These are phyloP conservation scores for Kodamaea hsintzibuensis DNA, from an alignment of 805 yeast species.

Conservation along the genomic window DNA sequence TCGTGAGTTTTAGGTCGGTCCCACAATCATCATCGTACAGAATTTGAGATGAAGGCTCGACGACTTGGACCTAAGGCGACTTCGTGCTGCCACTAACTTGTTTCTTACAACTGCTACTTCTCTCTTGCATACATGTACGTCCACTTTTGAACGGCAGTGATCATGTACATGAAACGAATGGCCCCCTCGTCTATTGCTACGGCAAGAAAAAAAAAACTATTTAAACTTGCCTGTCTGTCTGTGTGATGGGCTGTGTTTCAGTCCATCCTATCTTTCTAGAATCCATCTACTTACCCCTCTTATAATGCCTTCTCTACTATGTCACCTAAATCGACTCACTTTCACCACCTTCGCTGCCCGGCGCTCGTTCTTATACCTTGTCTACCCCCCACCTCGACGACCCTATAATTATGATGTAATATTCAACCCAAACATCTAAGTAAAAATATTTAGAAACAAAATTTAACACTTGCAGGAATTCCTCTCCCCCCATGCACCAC, in stretches of 20 bases:
- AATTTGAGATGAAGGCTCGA: background rate
- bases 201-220: no score
- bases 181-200: background rate
- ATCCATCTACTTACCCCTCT: no score
- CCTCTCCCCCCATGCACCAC: background rate
- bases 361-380: no score
- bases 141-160: background rate
- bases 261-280: no score
- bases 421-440: background rate
- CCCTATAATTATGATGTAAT: background rate
- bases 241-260: no score
- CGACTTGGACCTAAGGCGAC: background rate
- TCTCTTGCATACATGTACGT: background rate
- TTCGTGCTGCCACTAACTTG: background rate
- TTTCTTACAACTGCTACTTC: no score
- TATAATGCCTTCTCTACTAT: no score
- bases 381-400: background rate
- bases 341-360: no score
- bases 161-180: background rate
- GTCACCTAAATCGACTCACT: no score
- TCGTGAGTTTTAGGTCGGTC: background rate
- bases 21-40: background rate
- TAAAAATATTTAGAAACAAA: background rate
- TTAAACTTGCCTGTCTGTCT: no score
- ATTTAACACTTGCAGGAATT: background rate